Conservation (phyloP, 345 rosid genomes). For the Corymbia maculata region DNA sequence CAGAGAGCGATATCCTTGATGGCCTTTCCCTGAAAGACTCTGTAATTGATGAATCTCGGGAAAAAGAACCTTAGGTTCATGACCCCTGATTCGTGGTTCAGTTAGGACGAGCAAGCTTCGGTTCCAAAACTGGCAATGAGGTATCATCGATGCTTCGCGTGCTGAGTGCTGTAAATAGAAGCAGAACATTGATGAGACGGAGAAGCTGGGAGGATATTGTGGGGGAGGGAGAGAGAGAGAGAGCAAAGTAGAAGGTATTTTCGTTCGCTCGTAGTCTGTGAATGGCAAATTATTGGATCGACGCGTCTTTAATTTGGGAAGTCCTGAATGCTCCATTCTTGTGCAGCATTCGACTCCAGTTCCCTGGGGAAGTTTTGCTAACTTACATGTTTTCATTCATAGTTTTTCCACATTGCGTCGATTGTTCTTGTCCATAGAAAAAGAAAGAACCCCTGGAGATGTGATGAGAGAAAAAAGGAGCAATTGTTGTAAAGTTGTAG, state of each 20-base stretch:
- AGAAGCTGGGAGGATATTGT: background rate
- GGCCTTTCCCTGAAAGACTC: conserved; percentile 64
- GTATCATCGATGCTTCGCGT: background rate
- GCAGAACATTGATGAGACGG: background rate
- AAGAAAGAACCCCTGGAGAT: background rate
- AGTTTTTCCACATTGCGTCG: background rate
- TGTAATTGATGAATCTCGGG: conserved; percentile 46
- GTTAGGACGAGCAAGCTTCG: background rate
- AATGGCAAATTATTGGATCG: background rate
- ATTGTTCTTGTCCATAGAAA: background rate
- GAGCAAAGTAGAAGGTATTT: background rate
- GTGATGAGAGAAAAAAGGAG: background rate
- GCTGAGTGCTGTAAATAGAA: background rate
- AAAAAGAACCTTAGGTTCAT: conserved; percentile 31
- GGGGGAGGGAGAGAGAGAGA: background rate
- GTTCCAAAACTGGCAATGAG: background rate
- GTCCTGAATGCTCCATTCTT: background rate
- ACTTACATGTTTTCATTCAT: background rate
- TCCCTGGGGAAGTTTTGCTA: background rate
- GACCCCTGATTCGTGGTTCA: background rate
- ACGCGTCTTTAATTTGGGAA: background rate
- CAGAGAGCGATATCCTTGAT: conserved; percentile 67
- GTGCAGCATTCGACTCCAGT: background rate
- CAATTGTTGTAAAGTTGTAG: background rate
- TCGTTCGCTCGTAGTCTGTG: background rate